Evolutionary conservation across 1,284 basidiomycete genomes (phyloP).

Genomic region (Cryptococcus sp.): DNA sequence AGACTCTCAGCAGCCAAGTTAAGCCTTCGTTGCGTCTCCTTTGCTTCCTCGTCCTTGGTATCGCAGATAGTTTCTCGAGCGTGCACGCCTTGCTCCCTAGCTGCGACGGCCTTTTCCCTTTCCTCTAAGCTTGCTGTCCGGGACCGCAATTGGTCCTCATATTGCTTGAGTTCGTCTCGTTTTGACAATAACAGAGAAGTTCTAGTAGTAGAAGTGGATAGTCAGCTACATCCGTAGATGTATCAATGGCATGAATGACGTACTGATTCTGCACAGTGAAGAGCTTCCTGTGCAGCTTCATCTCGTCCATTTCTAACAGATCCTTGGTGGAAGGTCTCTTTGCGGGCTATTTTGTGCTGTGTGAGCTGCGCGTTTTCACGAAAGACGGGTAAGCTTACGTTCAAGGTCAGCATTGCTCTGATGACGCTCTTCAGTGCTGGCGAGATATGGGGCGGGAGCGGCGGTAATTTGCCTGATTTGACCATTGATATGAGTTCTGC

Average conservation of each 20-base stretch:
- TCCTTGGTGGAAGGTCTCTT: slow-evolving; percentile 50
- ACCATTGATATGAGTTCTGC: slow-evolving; percentile 51
- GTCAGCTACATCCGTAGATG: slow-evolving; percentile 47
- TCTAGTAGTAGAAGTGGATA: slow-evolving; percentile 25
- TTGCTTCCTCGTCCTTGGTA: slow-evolving; percentile 70
- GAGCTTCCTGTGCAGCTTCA: slow-evolving; percentile 50
- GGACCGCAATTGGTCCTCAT: slow-evolving; percentile 49
- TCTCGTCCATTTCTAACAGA: slow-evolving; percentile 51
- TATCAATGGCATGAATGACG: slow-evolving; percentile 56
- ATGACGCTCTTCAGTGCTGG: slow-evolving; percentile 42
- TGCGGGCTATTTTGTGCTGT: slow-evolving; percentile 31
- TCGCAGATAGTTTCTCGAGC: slow-evolving; percentile 67
- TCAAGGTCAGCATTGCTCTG: slow-evolving; percentile 49
- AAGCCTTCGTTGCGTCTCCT: slow-evolving; percentile 67
- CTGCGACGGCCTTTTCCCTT: slow-evolving; percentile 56
- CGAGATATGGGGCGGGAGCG: slow-evolving; percentile 45
- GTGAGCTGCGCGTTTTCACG: background rate
- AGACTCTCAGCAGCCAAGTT: slow-evolving; percentile 65
- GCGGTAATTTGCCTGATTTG: slow-evolving; percentile 47
- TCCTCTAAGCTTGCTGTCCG: slow-evolving; percentile 58
- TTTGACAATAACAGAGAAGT: slow-evolving; percentile 35
- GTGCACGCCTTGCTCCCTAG: slow-evolving; percentile 56
- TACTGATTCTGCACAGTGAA: slow-evolving; percentile 53
- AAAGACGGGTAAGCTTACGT: slow-evolving; percentile 28
- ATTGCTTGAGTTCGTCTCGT: slow-evolving; percentile 60